Evolutionary conservation across 176 grass and related monocot genomes (phyloP).

Genomic region (Otatea glauca): DNA sequence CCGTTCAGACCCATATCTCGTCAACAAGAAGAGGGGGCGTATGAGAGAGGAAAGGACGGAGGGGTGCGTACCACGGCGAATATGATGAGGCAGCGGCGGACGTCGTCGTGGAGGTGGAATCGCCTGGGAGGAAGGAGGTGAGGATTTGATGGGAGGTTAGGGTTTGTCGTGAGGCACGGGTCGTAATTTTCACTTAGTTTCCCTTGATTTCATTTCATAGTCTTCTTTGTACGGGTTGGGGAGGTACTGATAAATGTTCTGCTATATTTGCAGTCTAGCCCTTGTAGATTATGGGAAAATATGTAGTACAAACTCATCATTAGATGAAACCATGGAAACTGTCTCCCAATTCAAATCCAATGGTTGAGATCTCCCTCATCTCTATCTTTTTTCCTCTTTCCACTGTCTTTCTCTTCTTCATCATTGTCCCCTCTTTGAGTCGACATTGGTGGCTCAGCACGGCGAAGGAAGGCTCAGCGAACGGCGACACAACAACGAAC

Average conservation of each 20-base stretch:
- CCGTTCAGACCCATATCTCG: too few relatives aligned
- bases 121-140: neutral
- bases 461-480: too few relatives aligned
- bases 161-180: constrained; percentile 1
- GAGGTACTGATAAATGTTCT: neutral
- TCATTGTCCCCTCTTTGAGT: too few relatives aligned
- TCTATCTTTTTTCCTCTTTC: too few relatives aligned
- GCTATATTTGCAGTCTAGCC: neutral
- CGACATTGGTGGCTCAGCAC: too few relatives aligned
- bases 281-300: neutral
- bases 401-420: too few relatives aligned
- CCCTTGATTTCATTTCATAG: neutral
- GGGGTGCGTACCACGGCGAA: neutral
- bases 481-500: too few relatives aligned
- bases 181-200: neutral
- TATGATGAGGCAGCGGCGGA: neutral
- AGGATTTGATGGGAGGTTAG: constrained; percentile 7
- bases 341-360: too few relatives aligned
- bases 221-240: neutral
- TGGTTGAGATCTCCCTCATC: too few relatives aligned
- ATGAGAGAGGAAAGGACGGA: neutral
- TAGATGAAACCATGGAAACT: too few relatives aligned
- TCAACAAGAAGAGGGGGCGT: too few relatives aligned
- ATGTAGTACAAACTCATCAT: too few relatives aligned
- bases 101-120: neutral